Conservation (phyloP, 192 early-diverging fungal species). For the Gaertneriomyces sp. region DNA sequence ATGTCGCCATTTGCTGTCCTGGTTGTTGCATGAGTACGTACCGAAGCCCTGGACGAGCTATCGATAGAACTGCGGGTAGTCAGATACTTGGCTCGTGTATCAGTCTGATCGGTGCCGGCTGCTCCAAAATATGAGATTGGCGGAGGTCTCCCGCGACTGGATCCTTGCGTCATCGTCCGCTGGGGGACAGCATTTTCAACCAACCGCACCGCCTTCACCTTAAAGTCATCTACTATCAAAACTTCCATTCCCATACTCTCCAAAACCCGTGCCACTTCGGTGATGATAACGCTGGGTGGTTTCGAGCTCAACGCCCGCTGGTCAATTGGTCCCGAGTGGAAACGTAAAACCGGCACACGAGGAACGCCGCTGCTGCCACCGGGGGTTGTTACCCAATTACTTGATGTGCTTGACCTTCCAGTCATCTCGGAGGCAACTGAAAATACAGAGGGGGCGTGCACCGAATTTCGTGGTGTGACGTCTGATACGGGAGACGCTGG, state of each 20-base stretch:
- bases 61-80: not conserved
- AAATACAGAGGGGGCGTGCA: slow-evolving; percentile 23
- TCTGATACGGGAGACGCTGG: not conserved
- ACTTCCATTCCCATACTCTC: slow-evolving; percentile 41
- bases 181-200: slow-evolving; percentile 54
- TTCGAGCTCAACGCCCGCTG: slow-evolving; percentile 37
- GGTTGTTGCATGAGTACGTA: not conserved
- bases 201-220: slow-evolving; percentile 37
- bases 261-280: slow-evolving; percentile 27
- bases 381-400: not conserved
- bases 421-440: slow-evolving; percentile 20
- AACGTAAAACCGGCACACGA: slow-evolving; percentile 16
- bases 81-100: not conserved
- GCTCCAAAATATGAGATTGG: slow-evolving; percentile 25
- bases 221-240: slow-evolving; percentile 30
- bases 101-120: not conserved
- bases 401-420: not conserved
- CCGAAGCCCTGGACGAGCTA: not conserved
- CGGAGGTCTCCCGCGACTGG: slow-evolving; percentile 52
- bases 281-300: slow-evolving; percentile 24
- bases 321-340: slow-evolving; percentile 50
- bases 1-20: not conserved
- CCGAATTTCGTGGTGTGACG: slow-evolving; percentile 15
- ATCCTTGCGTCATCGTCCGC: slow-evolving; percentile 75
- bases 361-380: not conserved